Conservation (phyloP, 768 basidiomycete genomes). For the Artomyces pyxidatus region DNA sequence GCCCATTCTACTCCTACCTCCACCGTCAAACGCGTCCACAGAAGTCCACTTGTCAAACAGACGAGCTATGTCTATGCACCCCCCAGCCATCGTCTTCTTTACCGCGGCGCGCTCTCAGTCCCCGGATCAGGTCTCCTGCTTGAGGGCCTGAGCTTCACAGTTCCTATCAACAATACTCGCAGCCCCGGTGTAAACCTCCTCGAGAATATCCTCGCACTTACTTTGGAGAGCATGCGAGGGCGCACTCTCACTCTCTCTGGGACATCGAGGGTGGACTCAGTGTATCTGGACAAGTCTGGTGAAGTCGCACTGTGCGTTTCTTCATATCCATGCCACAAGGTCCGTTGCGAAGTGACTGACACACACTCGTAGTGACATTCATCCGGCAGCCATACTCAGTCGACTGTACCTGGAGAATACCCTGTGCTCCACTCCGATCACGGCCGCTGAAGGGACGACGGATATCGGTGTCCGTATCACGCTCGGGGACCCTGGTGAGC, state of each 20-base stretch:
- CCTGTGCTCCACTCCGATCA: conserved; percentile 44
- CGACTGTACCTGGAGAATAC: conserved; percentile 64
- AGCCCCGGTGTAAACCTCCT: conserved; percentile 31
- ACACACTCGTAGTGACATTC: conserved; percentile 48
- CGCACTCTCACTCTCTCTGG: conserved; percentile 53
- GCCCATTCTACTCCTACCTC: too few relatives aligned
- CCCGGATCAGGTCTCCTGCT: conserved; percentile 66
- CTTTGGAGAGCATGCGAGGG: conserved; percentile 76
- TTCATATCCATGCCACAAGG: conserved; percentile 20
- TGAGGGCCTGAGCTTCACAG: conserved; percentile 66
- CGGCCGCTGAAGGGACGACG: conserved; percentile 28
- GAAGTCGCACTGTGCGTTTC: conserved; percentile 41
- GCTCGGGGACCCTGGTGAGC: conserved; percentile 59
- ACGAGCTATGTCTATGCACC: conserved; percentile 23
- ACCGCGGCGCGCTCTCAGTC: conserved; percentile 65
- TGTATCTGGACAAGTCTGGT: conserved; percentile 54
- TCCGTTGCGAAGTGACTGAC: neutral
- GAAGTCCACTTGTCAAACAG: too few relatives aligned
- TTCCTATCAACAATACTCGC: conserved; percentile 29
- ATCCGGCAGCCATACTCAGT: conserved; percentile 53
- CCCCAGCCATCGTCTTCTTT: conserved; percentile 48
- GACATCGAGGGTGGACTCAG: conserved; percentile 39
- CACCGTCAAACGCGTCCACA: too few relatives aligned
- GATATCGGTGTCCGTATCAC: conserved; percentile 58
- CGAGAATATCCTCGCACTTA: conserved; percentile 61